These are phyloP conservation scores for Parmales sp. DNA, from an alignment of 108 stramenopile species.

Conservation along the genomic window DNA sequence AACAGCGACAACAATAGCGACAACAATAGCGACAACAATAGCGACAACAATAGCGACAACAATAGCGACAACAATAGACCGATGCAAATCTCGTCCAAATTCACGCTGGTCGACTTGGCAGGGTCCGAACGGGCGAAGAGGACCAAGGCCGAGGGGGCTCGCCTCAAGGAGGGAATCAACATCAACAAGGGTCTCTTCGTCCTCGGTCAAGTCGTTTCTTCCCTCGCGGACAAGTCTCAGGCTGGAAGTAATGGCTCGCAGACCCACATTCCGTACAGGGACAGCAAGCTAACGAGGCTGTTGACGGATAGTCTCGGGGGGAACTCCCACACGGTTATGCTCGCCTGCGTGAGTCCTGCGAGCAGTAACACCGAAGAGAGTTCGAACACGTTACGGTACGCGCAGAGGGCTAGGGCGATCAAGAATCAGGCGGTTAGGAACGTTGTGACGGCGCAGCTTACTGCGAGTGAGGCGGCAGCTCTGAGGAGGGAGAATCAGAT, in stretches of 20 bases:
- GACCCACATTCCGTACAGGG: slow-evolving; percentile 63
- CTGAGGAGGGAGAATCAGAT: slow-evolving; percentile 59
- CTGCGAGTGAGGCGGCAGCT: slow-evolving; percentile 52
- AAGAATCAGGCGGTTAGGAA: slow-evolving; percentile 72
- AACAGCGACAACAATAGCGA: slow-evolving; percentile 20
- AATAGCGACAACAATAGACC: neutral
- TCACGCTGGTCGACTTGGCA: slow-evolving; percentile 81
- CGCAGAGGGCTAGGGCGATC: slow-evolving; percentile 91
- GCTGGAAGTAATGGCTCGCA: slow-evolving; percentile 15
- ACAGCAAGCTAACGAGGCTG: slow-evolving; percentile 89
- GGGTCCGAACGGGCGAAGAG: slow-evolving; percentile 76
- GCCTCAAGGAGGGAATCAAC: slow-evolving; percentile 72
- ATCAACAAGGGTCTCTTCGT: slow-evolving; percentile 79
- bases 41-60: neutral
- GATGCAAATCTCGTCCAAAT: slow-evolving; percentile 33
- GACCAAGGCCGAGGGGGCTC: slow-evolving; percentile 53
- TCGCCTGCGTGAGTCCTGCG: slow-evolving; percentile 87
- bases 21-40: neutral
- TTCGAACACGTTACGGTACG: slow-evolving; percentile 80
- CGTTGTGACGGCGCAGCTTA: slow-evolving; percentile 47
- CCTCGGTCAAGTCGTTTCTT: slow-evolving; percentile 49
- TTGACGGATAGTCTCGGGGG: slow-evolving; percentile 92
- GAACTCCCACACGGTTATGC: slow-evolving; percentile 81
- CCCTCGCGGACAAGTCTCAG: slow-evolving; percentile 30
- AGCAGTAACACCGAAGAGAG: slow-evolving; percentile 66